A percentile compares a stretch with the other conserved stretches of the same genome.
Evolutionary conservation across 2,329 filamentous ascomycete genomes (phyloP).

Genomic region (Fusarium decemcellulare): DNA sequence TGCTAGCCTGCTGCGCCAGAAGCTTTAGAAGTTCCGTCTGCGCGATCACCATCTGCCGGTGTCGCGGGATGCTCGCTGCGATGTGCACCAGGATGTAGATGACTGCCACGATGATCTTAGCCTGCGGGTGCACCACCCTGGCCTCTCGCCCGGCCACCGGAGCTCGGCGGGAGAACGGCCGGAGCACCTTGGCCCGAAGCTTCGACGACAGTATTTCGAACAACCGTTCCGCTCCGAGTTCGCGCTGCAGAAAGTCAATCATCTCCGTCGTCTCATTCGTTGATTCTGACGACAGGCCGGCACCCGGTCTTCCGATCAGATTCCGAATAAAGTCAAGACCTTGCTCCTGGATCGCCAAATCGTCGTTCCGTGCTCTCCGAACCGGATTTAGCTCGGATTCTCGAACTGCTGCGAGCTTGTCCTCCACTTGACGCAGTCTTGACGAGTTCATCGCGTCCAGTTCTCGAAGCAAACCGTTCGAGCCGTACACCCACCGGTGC

Average conservation of each 20-base stretch:
- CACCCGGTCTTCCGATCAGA: slow-evolving; percentile 76
- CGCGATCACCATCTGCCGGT: slow-evolving; percentile 82
- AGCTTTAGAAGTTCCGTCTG: slow-evolving; percentile 83
- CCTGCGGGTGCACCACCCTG: slow-evolving; percentile 68
- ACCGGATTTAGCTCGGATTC: slow-evolving; percentile 78
- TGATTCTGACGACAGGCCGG: slow-evolving; percentile 65
- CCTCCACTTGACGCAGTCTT: slow-evolving; percentile 64
- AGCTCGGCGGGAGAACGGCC: slow-evolving; percentile 64
- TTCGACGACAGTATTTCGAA: slow-evolving; percentile 88
- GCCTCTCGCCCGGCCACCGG: slow-evolving; percentile 55
- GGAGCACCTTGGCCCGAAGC: slow-evolving; percentile 73
- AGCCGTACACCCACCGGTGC: slow-evolving; percentile 53
- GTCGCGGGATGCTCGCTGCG: slow-evolving; percentile 83
- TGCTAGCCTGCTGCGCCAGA: slow-evolving; percentile 80
- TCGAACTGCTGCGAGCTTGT: slow-evolving; percentile 65
- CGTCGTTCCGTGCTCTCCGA: slow-evolving; percentile 80
- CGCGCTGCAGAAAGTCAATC: slow-evolving; percentile 86
- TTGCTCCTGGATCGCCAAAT: slow-evolving; percentile 91
- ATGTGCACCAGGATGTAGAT: slow-evolving; percentile 90
- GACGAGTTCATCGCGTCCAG: slow-evolving; percentile 55
- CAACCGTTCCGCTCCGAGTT: slow-evolving; percentile 82
- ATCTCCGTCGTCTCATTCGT: slow-evolving; percentile 74
- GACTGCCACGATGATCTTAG: slow-evolving; percentile 82
- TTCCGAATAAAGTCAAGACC: slow-evolving; percentile 92
- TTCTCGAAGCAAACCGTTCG: slow-evolving; percentile 50